A percentile compares a stretch with the other conserved stretches of the same genome.
These are phyloP conservation scores for Fereydounia khargensis DNA, from an alignment of 1,284 basidiomycete species.

Conservation along the genomic window DNA sequence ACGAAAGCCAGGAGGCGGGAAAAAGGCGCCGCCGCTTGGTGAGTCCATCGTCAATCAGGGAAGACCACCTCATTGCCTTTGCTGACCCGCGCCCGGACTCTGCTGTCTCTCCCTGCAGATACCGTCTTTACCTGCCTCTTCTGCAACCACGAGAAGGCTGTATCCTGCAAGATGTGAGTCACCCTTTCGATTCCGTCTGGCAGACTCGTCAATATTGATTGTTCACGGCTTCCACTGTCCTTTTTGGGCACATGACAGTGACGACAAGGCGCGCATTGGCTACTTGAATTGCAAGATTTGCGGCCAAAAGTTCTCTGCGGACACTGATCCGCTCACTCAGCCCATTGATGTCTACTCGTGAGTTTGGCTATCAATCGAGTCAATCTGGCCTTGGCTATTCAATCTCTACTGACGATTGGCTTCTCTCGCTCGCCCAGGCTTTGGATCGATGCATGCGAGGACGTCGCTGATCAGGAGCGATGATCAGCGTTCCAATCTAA, in stretches of 20 bases:
- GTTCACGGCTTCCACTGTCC: slow-evolving; percentile 68
- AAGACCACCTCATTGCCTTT: too few species aligned
- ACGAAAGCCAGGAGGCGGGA: slow-evolving; percentile 39
- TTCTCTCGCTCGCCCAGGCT: slow-evolving; percentile 55
- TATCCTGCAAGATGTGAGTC: slow-evolving; percentile 78
- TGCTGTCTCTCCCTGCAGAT: slow-evolving; percentile 29
- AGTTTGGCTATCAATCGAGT: not conserved
- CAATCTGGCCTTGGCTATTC: not conserved
- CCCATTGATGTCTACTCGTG: slow-evolving; percentile 83
- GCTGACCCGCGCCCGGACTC: too few species aligned
- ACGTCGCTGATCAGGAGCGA: slow-evolving; percentile 65
- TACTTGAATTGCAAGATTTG: slow-evolving; percentile 52
- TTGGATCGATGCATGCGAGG: slow-evolving; percentile 87
- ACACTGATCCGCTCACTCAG: slow-evolving; percentile 71
- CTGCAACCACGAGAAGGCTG: slow-evolving; percentile 85
- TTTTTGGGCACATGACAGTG: slow-evolving; percentile 69
- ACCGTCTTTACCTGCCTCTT: slow-evolving; percentile 65
- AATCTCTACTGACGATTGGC: not conserved
- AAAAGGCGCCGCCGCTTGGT: slow-evolving; percentile 46
- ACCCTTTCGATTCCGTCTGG: too few species aligned
- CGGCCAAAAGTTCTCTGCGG: slow-evolving; percentile 49
- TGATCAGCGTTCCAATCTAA: too few species aligned
- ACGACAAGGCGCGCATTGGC: slow-evolving; percentile 53
- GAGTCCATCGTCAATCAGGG: too few species aligned
- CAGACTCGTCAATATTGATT: too few species aligned